Evolutionary conservation across 2,329 filamentous ascomycete genomes (phyloP).

Genomic region (Penicillium nordicum): DNA sequence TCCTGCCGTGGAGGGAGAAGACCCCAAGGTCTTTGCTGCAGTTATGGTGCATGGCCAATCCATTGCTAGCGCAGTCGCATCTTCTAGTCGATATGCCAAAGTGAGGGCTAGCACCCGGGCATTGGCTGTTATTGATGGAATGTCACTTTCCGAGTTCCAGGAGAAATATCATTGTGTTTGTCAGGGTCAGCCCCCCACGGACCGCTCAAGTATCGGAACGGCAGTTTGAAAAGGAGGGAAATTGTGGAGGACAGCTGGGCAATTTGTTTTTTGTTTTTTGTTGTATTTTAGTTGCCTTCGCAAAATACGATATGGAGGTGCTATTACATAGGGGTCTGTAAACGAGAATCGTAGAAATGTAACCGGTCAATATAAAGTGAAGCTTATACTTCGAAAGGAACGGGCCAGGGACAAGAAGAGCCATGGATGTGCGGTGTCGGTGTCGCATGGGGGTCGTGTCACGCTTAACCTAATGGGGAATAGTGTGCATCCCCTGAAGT

Average conservation of each 20-base stretch:
- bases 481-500: constrained; percentile 25
- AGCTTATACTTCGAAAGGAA: constrained; percentile 4
- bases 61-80: constrained; percentile 59
- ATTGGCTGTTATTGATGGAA: constrained; percentile 44
- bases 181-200: constrained; percentile 14
- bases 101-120: constrained; percentile 48
- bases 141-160: constrained; percentile 58
- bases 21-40: constrained; percentile 60
- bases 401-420: constrained; percentile 10
- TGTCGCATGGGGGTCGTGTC: constrained; percentile 22
- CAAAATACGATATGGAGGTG: not conserved
- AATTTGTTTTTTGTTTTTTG: not conserved
- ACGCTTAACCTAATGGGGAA: constrained; percentile 14
- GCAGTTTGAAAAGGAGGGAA: constrained; percentile 23
- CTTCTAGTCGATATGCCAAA: constrained; percentile 71
- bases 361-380: not conserved
- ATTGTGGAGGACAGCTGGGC: not conserved
- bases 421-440: constrained; percentile 10
- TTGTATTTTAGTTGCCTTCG: not conserved
- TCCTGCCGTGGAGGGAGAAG: constrained; percentile 44
- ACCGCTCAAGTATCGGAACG: constrained; percentile 25
- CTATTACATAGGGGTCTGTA: not conserved
- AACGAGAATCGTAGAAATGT: not conserved
- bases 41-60: constrained; percentile 72
- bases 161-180: constrained; percentile 64